A percentile compares a stretch with the other conserved stretches of the same genome.
Evolutionary conservation across 2,329 filamentous ascomycete species (phyloP).

Genomic region (Fonsecaea monophora): DNA sequence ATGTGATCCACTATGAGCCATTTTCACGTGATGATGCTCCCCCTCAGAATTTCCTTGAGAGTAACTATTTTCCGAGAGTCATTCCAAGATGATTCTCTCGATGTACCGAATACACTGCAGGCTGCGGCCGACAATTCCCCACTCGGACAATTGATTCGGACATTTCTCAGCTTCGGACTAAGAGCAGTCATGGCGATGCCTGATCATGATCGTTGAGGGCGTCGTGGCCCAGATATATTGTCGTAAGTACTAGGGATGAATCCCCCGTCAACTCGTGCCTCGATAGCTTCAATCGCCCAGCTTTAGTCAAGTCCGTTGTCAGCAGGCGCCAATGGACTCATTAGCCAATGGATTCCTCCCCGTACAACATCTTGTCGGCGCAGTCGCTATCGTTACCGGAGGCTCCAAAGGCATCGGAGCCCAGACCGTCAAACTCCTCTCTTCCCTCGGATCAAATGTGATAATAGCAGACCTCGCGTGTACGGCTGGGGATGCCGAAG

Average conservation of each 20-base stretch:
- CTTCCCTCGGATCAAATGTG: conserved; percentile 19
- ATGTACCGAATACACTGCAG: no score
- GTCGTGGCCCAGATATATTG: no score
- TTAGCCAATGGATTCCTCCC: not conserved
- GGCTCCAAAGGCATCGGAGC: conserved; percentile 37
- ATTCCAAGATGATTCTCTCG: no score
- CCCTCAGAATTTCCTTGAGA: not conserved
- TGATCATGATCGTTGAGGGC: no score
- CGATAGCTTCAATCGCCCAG: not conserved
- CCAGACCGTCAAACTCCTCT: conserved; percentile 8
- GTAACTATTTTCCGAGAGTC: not conserved
- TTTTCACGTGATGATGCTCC: not conserved
- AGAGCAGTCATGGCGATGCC: not conserved
- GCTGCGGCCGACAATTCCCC: not conserved
- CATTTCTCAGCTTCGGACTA: not conserved
- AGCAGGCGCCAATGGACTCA: not conserved
- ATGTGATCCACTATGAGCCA: not conserved
- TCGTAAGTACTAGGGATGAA: no score
- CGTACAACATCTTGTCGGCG: conserved; percentile 10
- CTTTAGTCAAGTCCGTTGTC: not conserved
- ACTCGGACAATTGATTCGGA: not conserved
- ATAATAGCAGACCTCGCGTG: conserved; percentile 20
- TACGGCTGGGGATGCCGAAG: not conserved
- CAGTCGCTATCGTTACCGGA: conserved; percentile 19
- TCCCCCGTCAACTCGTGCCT: not conserved